A percentile compares a stretch with the other conserved stretches of the same genome.
Conservation (phyloP, 352 stramenopile genomes). For the Phytophthora agathidicida region DNA sequence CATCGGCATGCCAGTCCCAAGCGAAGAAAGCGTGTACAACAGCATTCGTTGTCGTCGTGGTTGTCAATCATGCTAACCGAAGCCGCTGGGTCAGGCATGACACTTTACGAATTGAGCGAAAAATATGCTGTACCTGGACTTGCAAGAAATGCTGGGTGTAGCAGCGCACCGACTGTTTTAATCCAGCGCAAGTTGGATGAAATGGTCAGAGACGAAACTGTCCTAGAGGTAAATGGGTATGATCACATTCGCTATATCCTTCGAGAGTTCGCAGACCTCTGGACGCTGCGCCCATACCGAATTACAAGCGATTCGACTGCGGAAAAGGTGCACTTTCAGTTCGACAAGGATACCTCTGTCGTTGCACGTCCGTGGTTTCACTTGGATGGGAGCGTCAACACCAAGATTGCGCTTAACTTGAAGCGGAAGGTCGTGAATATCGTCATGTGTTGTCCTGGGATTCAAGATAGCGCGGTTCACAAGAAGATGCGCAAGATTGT, state of each 20-base stretch:
- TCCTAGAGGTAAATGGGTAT: constrained; percentile 75
- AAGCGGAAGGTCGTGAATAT: constrained; percentile 87
- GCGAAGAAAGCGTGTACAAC: constrained; percentile 4
- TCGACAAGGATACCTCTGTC: constrained; percentile 64
- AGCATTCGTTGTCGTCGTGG: constrained; percentile 22
- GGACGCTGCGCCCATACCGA: constrained; percentile 65
- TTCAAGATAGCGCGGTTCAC: constrained; percentile 62
- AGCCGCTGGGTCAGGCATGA: constrained; percentile 22
- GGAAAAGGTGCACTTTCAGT: constrained; percentile 73
- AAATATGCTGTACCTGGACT: constrained; percentile 21
- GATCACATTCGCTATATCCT: constrained; percentile 59
- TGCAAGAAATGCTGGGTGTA: constrained; percentile 6
- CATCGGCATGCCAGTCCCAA: constrained; percentile 1
- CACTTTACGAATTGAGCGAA: constrained; percentile 29
- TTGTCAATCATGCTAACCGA: constrained; percentile 24
- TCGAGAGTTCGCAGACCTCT: constrained; percentile 51
- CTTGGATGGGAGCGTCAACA: constrained; percentile 73
- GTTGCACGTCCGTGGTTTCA: constrained; percentile 77
- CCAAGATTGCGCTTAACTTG: constrained; percentile 52
- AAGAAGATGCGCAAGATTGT: constrained; percentile 77
- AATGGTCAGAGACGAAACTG: constrained; percentile 40
- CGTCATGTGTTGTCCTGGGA: constrained; percentile 74
- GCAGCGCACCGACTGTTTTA: neutral
- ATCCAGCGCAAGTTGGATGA: constrained; percentile 46
- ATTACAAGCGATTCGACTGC: constrained; percentile 48